Base-by-base conservation (phyloP, 2,329 filamentous ascomycete genomes). In the Ophiobolus disseminans region DNA sequence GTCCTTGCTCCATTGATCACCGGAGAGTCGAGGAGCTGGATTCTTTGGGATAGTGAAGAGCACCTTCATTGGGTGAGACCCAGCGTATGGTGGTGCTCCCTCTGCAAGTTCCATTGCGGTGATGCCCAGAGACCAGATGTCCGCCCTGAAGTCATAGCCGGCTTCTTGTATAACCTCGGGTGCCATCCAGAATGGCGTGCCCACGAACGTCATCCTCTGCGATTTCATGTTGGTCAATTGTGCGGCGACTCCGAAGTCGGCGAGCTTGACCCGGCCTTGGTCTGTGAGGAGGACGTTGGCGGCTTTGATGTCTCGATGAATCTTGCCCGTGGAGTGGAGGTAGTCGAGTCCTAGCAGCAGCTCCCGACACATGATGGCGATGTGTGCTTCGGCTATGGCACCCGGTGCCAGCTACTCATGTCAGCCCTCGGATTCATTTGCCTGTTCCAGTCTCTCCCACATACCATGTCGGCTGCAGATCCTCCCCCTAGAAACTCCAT, bases 51-150 rank as follows among this genome's bases (percentile, higher is more conserved):
- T 99, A 32, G 96, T 81, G 70, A 99, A 97, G 11, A 97, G 78
- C 4, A 97, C 92, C 73, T 97, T 97, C 93, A 97, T 97, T 30
- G 93, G 93, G 74, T 97, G 93, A 16, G 96, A 95, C 62, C 96
- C 92, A 50, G 92, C 90, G 66, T 96, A 94, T 0, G 93, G 93
- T 10, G 93, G 93, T 68, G 96, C 91, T 51, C 93, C 93, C 55
- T 90, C 89, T 45, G 93, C 93, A 60, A 97, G 75, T 73, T 97
- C 93, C 43, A 97, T 84, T 2, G 92, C 92, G 1, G 93, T 97
- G 69, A 97, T 97, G 30, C 93, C 93, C 16, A 97, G 78, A 1
- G 92, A 97, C 92, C 92, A 97, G 47, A 97, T 95, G 69, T 97
- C 93, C 35, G 93, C 93, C 77, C 96, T 97, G 77, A 96, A 91